These are phyloP conservation scores for Pyrenula massariospora DNA, from an alignment of 495 filamentous ascomycete species.

Conservation along the genomic window DNA sequence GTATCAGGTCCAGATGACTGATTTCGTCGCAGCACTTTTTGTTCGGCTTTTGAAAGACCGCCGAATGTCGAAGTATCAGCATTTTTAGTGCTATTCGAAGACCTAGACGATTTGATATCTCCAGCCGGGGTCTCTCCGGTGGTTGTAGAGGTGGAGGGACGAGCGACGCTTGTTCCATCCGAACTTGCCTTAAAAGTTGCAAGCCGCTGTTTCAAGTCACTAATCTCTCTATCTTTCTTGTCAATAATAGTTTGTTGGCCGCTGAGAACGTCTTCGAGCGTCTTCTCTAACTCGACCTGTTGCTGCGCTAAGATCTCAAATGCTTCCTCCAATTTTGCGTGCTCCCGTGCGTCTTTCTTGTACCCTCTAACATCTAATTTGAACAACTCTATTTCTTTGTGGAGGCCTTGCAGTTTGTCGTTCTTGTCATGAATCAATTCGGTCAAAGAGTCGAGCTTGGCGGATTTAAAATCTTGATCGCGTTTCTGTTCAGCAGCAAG, in stretches of 20 bases:
- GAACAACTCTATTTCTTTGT: not conserved
- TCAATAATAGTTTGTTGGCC: not conserved
- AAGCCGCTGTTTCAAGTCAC: not conserved
- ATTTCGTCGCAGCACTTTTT: not conserved
- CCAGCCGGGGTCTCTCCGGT: not conserved
- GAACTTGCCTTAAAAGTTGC: not conserved
- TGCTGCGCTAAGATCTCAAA: not conserved
- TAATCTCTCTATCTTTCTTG: not conserved
- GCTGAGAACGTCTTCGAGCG: not conserved
- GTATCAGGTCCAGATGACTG: not conserved
- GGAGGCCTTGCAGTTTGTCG: not conserved
- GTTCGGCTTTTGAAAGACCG: not conserved
- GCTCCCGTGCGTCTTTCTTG: not conserved
- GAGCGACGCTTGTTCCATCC: not conserved
- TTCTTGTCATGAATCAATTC: not conserved
- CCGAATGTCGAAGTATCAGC: not conserved
- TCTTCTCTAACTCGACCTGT: not conserved
- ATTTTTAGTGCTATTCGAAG: not conserved
- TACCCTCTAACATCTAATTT: not conserved
- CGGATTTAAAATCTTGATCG: not conserved
- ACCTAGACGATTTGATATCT: not conserved
- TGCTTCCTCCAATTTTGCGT: not conserved
- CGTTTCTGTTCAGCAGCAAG: not conserved
- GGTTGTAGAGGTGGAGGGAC: not conserved
- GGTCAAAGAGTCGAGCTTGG: not conserved